Percentiles rank a stretch among this genome's conserved stretches.
phyloP scores from a whole-genome alignment of 805 yeast species.

The Diddensiella transvaalensis region DNA sequence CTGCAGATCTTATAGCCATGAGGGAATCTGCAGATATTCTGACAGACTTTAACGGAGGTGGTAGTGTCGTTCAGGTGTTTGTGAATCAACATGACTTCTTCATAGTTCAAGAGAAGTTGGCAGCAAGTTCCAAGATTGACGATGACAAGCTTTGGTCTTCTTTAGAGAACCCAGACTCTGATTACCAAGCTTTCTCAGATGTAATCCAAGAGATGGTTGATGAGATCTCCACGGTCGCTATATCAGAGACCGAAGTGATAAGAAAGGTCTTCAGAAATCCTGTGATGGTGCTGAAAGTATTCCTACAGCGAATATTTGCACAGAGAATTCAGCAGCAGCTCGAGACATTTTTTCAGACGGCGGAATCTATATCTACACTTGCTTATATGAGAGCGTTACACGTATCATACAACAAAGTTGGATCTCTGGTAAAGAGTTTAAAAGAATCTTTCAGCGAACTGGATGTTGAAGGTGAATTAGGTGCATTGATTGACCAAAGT shows the following conservation, averaged over 20 bases:
- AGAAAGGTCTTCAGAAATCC: conserved; percentile 69
- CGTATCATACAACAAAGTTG: conserved; percentile 55
- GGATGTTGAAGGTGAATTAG: conserved; percentile 41
- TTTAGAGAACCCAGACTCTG: conserved; percentile 56
- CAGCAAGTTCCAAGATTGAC: conserved; percentile 29
- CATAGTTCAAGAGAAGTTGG: conserved; percentile 44
- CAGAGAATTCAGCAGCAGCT: conserved; percentile 51
- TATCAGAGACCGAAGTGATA: conserved; percentile 71
- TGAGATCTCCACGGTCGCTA: conserved; percentile 49
- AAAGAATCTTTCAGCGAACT: conserved; percentile 50
- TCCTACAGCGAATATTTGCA: conserved; percentile 72
- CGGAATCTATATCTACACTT: conserved; percentile 59
- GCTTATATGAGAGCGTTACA: conserved; percentile 76
- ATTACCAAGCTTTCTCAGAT: conserved; percentile 47
- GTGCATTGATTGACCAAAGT: conserved; percentile 59
- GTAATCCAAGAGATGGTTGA: conserved; percentile 51
- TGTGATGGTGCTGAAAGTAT: conserved; percentile 60
- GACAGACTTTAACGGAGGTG: conserved; percentile 79
- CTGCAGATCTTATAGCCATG: conserved; percentile 66
- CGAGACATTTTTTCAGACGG: conserved; percentile 55
- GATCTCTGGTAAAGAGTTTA: conserved; percentile 59
- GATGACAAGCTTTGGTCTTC: conserved; percentile 48
- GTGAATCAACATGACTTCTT: conserved; percentile 76
- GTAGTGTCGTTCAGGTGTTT: conserved; percentile 74
- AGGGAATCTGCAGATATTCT: conserved; percentile 69